Conservation (phyloP, 1,139 yeast species). For the Groenewaldozyma sp. region DNA sequence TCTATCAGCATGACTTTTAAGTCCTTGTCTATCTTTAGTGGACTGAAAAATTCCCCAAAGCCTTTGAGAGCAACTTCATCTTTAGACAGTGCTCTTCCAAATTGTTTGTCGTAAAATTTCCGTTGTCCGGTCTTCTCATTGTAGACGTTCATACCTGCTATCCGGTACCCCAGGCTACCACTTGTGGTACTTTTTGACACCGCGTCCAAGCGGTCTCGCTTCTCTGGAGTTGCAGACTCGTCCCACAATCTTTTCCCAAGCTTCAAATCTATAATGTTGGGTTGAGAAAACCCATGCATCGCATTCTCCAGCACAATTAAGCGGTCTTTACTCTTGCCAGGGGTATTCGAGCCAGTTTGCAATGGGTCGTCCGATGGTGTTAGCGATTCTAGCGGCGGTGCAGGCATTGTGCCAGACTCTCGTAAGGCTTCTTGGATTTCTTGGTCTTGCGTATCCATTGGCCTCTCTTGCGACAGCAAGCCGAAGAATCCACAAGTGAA, state of each 20-base stretch:
- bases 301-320: slow-evolving; percentile 66
- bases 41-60: slow-evolving; percentile 46
- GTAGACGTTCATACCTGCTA: slow-evolving; percentile 79
- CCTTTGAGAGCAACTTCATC: slow-evolving; percentile 39
- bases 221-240: slow-evolving; percentile 42
- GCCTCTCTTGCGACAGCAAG: slow-evolving; percentile 25
- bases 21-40: slow-evolving; percentile 18
- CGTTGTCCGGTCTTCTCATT: slow-evolving; percentile 25
- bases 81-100: slow-evolving; percentile 52
- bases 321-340: slow-evolving; percentile 15
- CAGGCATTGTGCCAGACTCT: neutral
- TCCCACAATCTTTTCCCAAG: slow-evolving; percentile 69
- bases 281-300: slow-evolving; percentile 49
- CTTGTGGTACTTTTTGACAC: slow-evolving; percentile 73
- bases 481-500: slow-evolving; percentile 37
- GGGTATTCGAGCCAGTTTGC: neutral
- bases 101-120: slow-evolving; percentile 51
- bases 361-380: neutral
- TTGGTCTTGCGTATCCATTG: slow-evolving; percentile 10
- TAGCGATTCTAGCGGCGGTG: neutral
- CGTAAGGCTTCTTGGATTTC: neutral
- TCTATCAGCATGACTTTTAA: slow-evolving; percentile 30
- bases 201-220: slow-evolving; percentile 46
- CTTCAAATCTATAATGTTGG: slow-evolving; percentile 76
- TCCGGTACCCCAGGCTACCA: slow-evolving; percentile 61